Evolutionary conservation across 2,329 filamentous ascomycete species (phyloP).

Genomic region (Cercospora brassicicola): DNA sequence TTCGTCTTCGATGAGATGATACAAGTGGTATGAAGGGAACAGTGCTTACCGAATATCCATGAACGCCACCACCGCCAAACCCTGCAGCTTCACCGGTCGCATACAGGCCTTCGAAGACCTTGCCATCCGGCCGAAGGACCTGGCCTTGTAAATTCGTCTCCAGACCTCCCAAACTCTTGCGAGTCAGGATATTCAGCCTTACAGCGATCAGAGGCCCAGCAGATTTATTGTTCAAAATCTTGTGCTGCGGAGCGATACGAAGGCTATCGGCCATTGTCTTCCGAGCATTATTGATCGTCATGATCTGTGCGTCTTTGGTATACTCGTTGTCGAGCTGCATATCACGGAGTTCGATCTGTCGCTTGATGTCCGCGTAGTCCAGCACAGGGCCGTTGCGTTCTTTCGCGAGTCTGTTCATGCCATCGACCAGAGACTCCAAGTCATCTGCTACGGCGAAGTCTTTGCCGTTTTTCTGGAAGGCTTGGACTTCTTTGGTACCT

Average conservation of each 20-base stretch:
- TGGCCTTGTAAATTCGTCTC: constrained; percentile 1
- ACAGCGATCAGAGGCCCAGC: not conserved
- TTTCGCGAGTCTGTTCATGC: not conserved
- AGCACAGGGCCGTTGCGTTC: not conserved
- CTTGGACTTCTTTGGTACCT: not conserved
- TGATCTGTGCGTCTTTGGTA: not conserved
- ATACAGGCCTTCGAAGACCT: not conserved
- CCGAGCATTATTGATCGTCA: not conserved
- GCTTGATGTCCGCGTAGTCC: not conserved
- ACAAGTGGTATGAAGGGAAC: not conserved
- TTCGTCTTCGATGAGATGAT: not conserved
- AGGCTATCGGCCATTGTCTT: not conserved
- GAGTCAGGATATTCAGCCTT: not conserved
- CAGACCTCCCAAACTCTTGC: not conserved
- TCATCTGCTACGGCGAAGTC: not conserved
- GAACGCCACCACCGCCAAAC: not conserved
- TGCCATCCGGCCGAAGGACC: not conserved
- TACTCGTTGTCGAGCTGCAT: not conserved
- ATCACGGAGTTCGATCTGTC: not conserved
- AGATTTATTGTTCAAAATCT: not conserved
- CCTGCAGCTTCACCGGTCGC: not conserved
- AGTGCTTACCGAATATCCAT: constrained; percentile 1
- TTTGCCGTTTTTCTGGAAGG: not conserved
- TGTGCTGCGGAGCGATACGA: not conserved
- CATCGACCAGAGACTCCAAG: not conserved